A percentile compares a stretch with the other conserved stretches of the same genome.
phyloP scores from a whole-genome alignment of 345 rosid species.

The Acer campestre region DNA sequence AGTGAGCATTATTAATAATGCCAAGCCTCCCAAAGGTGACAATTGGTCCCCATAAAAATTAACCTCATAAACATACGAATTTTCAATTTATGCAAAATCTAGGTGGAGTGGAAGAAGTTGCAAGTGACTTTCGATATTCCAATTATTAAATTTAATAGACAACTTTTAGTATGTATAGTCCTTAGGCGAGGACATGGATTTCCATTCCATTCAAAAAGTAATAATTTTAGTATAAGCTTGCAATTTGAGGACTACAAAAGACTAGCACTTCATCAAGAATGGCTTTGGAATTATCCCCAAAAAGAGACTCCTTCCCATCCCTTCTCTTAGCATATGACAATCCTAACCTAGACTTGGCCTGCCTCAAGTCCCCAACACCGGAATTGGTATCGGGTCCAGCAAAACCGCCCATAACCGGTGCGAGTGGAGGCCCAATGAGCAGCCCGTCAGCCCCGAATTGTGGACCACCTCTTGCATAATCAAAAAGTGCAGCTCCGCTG shows the following conservation, averaged over 20 bases:
- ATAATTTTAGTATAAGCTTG: conserved; percentile 54
- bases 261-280: conserved; percentile 65
- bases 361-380: conserved; percentile 75
- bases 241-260: conserved; percentile 75
- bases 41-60: background rate
- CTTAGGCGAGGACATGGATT: no score
- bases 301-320: conserved; percentile 74
- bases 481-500: conserved; percentile 86
- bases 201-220: background rate
- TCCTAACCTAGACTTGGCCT: conserved; percentile 82
- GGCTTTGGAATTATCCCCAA: conserved; percentile 61
- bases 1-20: background rate
- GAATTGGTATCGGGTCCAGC: conserved; percentile 82
- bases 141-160: background rate
- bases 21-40: background rate
- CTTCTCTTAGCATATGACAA: conserved; percentile 79
- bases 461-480: conserved; percentile 71
- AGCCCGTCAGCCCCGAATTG: conserved; percentile 85
- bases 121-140: background rate
- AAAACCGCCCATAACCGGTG: conserved; percentile 83
- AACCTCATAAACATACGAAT: background rate
- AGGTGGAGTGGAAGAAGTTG: background rate
- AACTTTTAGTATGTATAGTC: no score
- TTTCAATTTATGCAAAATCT: background rate
- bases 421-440: conserved; percentile 75